Base-by-base conservation (phyloP, 306 rosid species). In the Quercus dentata region DNA sequence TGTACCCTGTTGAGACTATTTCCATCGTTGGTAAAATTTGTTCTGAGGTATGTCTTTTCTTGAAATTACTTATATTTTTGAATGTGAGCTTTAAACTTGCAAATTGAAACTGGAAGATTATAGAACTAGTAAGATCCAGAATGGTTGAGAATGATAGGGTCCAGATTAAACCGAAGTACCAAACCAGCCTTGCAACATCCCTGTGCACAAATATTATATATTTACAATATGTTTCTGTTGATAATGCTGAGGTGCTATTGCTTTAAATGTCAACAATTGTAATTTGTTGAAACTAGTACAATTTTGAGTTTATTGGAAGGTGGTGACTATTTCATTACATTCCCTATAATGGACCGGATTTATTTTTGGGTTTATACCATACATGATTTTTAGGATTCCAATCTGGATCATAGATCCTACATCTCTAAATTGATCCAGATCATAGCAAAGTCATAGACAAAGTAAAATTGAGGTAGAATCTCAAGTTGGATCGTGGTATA, bases 21-120 rank as follows among this genome's bases (percentile, higher is more conserved):
- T 93, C 97, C 3, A 96, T 97, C 21, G 98, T 96, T 73, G 97
- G 98, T 64, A 88, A 73, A 88, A 96, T 96, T 80, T 96, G 99
- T 86, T 83, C 97, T 6, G 99, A 96, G 99, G 99, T 90, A 84
- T 80, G 17, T 79, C 56, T 38, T 30, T 20, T 2, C 38, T 75
- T 74, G 4, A 4, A 8, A 62, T 63, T 56, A 59, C 67, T 35
- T 35, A 76, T 52, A n/a, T 75, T 74, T 81, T 70, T 80, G 67
- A 25, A 25, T 33, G 76, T 77, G 61, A 68, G 74, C 52, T 78
- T 73, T 71, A 20, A 30, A 51, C 81, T 82, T 83, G 27, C 56
- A 62, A n/a, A 59, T 73, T 52, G 30, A 49, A 21, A 49, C 61
- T 78, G 64, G 35, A 19, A 61, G 73, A 52, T 1, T 38, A 25